Base-by-base conservation (phyloP, 352 stramenopile species). In the Pythium plurisporium region DNA sequence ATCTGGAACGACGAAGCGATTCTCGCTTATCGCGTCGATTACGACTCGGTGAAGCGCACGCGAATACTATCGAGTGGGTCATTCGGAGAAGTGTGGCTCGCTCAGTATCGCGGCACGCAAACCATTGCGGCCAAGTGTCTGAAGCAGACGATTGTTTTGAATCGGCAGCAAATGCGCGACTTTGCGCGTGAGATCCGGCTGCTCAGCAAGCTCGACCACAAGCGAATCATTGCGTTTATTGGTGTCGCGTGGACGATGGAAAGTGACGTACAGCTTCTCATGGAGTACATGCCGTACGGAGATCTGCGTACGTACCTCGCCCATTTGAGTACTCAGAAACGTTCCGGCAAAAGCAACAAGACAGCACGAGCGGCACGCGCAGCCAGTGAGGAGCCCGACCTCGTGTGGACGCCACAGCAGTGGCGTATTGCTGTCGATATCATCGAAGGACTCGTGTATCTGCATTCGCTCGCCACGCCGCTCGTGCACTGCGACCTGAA, bases 401-500 rank as follows among this genome's bases (percentile, higher is more conserved):
- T 38, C 9, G 45, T 44, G 41, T 65, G 59, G 59, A 65, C 41
- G 1, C 25, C 2, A 5, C 34, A 53, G 3, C 50, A 60, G n/a
- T 60, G 59, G 59, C 59, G 50, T 0, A 80, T 90, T 54, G 79
- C 79, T 0, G 40, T 84, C 14, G 79, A 86, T 42, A 73, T 87
- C 17, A 74, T 72, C 3, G 77, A 90, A 41, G 79, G 75, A 0
- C 63, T 87, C 8, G 73, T 82, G 5, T 90, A 87, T 30, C 67
- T 87, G 40, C 84, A 94, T 55, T 81, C 78, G 0, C 73, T 81
- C 10, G 55, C 69, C 0, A 59, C 73, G 7, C 67, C 77, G 1
- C 63, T 91, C 54, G 64, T 94, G 3, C 79, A 94, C 46, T 76
- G 83, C 3, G 79, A 90, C 44, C 57, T 94, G 19, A 88, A 85